These are phyloP conservation scores for Globisporangium emineosum DNA, from an alignment of 352 stramenopile species.

Conservation along the genomic window DNA sequence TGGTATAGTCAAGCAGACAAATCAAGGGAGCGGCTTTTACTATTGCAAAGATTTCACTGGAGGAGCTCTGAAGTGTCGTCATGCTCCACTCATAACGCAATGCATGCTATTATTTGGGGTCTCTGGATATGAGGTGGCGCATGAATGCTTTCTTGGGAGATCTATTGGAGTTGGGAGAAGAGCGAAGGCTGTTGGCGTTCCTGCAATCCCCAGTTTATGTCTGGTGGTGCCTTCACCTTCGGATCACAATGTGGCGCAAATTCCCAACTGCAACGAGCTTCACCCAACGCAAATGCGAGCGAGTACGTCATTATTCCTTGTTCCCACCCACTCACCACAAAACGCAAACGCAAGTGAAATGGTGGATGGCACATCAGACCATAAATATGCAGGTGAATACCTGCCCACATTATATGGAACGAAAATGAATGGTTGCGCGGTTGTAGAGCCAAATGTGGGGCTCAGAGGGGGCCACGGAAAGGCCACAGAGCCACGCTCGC, in stretches of 20 bases:
- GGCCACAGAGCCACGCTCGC: not conserved
- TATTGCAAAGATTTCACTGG: too few species aligned
- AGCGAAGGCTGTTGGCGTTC: not conserved
- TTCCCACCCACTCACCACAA: too few species aligned
- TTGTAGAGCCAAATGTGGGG: not conserved
- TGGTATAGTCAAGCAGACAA: too few species aligned
- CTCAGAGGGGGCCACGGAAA: not conserved
- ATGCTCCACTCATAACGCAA: too few species aligned
- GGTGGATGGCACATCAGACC: not conserved
- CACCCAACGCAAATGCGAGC: too few species aligned
- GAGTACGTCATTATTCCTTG: too few species aligned
- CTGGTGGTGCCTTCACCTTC: not conserved
- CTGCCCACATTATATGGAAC: too few species aligned
- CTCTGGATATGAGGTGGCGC: too few species aligned
- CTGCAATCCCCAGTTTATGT: not conserved
- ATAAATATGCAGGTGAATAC: not conserved
- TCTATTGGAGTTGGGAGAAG: not conserved
- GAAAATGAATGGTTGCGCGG: not conserved
- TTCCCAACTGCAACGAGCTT: not conserved
- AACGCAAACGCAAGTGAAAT: not conserved
- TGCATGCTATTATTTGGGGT: too few species aligned
- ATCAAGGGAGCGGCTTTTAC: too few species aligned
- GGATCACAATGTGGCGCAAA: not conserved
- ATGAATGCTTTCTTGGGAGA: too few species aligned
- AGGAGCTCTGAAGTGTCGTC: too few species aligned